These are phyloP conservation scores for Naumovozyma baii DNA, from an alignment of 805 yeast genomes.

Conservation along the genomic window DNA sequence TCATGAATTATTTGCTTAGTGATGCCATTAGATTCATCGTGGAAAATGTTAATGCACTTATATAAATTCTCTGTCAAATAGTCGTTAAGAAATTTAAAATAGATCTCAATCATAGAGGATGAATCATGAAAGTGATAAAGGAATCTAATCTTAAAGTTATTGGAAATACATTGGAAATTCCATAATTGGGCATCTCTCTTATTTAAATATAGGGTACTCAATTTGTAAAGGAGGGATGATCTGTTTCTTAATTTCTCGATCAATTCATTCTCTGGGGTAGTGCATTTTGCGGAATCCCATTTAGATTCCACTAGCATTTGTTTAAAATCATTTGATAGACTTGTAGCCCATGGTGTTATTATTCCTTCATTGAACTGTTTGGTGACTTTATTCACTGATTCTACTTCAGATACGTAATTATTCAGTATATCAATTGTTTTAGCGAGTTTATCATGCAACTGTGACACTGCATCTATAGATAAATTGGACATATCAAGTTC, in stretches of 20 bases:
- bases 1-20: constrained; percentile 30
- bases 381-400: not conserved
- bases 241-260: constrained; percentile 10
- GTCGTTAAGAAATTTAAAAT: constrained; percentile 39
- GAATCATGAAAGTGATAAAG: constrained; percentile 45
- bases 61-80: constrained; percentile 35
- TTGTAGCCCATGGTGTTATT: constrained; percentile 6
- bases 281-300: constrained; percentile 25
- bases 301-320: constrained; percentile 15
- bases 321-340: constrained; percentile 9
- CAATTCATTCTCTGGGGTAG: constrained; percentile 9
- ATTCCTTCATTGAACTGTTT: constrained; percentile 10
- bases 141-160: constrained; percentile 40
- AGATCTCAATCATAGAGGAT: constrained; percentile 42
- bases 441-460: constrained; percentile 7
- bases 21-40: constrained; percentile 25
- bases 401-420: not conserved
- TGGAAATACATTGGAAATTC: constrained; percentile 40
- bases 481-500: constrained; percentile 1
- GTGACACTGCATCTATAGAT: constrained; percentile 4
- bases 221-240: constrained; percentile 15
- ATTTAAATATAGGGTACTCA: constrained; percentile 11
- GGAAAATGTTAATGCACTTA: constrained; percentile 34
- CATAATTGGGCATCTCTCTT: constrained; percentile 21
- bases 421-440: not conserved